Base-by-base conservation (phyloP, 2,329 filamentous ascomycete genomes). In the Elsinoe arachidis region DNA sequence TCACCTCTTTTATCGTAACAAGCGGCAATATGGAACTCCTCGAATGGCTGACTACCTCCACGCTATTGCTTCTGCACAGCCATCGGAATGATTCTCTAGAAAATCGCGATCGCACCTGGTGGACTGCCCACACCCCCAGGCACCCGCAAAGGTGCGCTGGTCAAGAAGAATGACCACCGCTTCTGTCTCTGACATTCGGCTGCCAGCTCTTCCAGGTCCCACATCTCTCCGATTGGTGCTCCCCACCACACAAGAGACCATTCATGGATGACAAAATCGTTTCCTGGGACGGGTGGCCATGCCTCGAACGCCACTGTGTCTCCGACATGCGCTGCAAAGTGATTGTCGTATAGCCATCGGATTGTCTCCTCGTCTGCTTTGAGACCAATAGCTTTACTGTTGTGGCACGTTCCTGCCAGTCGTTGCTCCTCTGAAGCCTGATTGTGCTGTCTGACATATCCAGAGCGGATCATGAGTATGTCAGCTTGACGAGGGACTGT, bases 341-440 rank as follows among this genome's bases (percentile, higher is more conserved):
- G 70, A 55, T 77, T 72, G 56, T 82, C 76, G 79, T 80, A 83
- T 15, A 83, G 69, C 80, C 81, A 84, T 34, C 74, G 71, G 12
- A 81, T 71, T 4, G 75, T 76, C 4, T 72, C 73, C 14, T 76
- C 70, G 2, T 73, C 75, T 0, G 76, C 76, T 52, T 79, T 73
- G 1, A 81, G 70, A 63, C 66, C 75, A 39, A 65, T 68, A 9
- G 63, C 63, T 56, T 39, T 68, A 65, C 9, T 19, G 47, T 21
- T 46, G 11, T 46, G 19, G 19, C 43, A 52, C 11, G 26, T 52
- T 5, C 47, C 47, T n/a, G n/a, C 34, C 6, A 54, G 33, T 2
- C 51, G 35, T 35, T 35, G 11, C 35, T 19, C 15, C 21, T 23
- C 19, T 5, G 37, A 47, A 5, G 62, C 61, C 43, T 59, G 57